Percentiles rank a stretch among this genome's conserved stretches.
Conservation (phyloP, 495 filamentous ascomycete genomes). For the Echria macrotheca region DNA sequence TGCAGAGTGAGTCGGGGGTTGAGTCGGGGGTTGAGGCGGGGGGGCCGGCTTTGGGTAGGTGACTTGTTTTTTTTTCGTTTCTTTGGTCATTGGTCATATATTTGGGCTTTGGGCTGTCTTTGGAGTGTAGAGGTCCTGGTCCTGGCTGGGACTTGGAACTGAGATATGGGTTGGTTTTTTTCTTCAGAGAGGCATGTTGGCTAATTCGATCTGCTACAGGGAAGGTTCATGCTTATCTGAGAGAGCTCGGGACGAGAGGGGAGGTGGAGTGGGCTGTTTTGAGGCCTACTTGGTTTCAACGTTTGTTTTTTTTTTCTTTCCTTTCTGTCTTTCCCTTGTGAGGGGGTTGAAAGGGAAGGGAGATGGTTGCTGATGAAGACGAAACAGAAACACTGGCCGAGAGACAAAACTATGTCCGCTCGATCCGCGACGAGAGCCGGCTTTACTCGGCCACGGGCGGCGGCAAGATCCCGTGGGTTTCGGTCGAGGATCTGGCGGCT, state of each 20-base stretch:
- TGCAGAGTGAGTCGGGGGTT: constrained; percentile 35
- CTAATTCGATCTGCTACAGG: constrained; percentile 35
- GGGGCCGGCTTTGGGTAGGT: too few species aligned
- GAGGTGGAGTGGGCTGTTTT: constrained; percentile 40
- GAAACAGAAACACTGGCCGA: constrained; percentile 29
- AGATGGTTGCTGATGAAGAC: not conserved
- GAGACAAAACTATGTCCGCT: constrained; percentile 22
- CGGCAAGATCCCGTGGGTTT: constrained; percentile 45
- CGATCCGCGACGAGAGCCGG: constrained; percentile 37
- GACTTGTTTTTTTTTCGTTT: too few species aligned
- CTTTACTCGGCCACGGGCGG: constrained; percentile 40
- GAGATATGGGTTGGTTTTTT: too few species aligned
- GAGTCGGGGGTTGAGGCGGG: constrained; percentile 34
- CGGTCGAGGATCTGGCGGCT: constrained; percentile 42
- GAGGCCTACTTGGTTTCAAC: constrained; percentile 42
- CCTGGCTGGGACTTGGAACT: too few species aligned
- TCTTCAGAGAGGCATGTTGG: too few species aligned
- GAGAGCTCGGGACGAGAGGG: constrained; percentile 32
- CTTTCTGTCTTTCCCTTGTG: not conserved
- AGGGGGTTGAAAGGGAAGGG: too few species aligned
- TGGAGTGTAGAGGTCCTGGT: too few species aligned
- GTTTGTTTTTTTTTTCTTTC: constrained; percentile 20
- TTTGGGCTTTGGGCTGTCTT: too few species aligned
- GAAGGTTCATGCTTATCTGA: constrained; percentile 31
- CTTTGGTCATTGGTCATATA: too few species aligned